Conservation (phyloP, 2,329 filamentous ascomycete species). For the Xylariaceae sp. region DNA sequence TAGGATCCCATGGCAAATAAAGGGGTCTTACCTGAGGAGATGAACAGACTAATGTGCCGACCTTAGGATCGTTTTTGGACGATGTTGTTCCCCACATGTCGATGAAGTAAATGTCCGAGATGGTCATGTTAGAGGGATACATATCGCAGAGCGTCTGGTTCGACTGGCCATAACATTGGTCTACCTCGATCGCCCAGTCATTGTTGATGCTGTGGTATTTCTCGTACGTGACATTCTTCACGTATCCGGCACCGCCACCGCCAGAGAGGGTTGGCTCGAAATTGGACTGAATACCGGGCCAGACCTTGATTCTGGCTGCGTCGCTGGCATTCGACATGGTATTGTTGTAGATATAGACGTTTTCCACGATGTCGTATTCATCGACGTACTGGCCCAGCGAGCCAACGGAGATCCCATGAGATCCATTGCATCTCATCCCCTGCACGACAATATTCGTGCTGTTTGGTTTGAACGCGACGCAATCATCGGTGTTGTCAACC, state of each 20-base stretch:
- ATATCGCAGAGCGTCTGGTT: slow-evolving; percentile 38
- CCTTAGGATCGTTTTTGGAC: slow-evolving; percentile 39
- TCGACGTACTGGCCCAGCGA: slow-evolving; percentile 64
- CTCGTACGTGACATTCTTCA: slow-evolving; percentile 65
- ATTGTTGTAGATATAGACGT: slow-evolving; percentile 61
- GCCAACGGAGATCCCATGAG: slow-evolving; percentile 69
- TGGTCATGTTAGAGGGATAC: slow-evolving; percentile 42
- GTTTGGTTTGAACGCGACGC: slow-evolving; percentile 72
- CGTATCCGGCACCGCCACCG: slow-evolving; percentile 56
- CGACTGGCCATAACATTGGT: slow-evolving; percentile 57
- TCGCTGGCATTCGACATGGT: slow-evolving; percentile 58
- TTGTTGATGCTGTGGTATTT: slow-evolving; percentile 57
- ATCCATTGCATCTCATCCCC: slow-evolving; percentile 63
- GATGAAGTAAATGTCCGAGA: slow-evolving; percentile 52
- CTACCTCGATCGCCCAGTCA: slow-evolving; percentile 61
- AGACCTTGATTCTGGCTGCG: slow-evolving; percentile 70
- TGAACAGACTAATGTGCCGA: slow-evolving; percentile 46
- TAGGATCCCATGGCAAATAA: background rate
- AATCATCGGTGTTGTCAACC: slow-evolving; percentile 64
- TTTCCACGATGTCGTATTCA: slow-evolving; percentile 63
- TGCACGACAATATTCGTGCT: slow-evolving; percentile 65
- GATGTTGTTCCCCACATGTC: slow-evolving; percentile 54
- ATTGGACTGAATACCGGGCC: slow-evolving; percentile 55
- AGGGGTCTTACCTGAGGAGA: slow-evolving; percentile 38
- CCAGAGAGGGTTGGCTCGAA: slow-evolving; percentile 59